Base-by-base conservation (phyloP, 306 rosid species). In the Vachellia pachyceras region DNA sequence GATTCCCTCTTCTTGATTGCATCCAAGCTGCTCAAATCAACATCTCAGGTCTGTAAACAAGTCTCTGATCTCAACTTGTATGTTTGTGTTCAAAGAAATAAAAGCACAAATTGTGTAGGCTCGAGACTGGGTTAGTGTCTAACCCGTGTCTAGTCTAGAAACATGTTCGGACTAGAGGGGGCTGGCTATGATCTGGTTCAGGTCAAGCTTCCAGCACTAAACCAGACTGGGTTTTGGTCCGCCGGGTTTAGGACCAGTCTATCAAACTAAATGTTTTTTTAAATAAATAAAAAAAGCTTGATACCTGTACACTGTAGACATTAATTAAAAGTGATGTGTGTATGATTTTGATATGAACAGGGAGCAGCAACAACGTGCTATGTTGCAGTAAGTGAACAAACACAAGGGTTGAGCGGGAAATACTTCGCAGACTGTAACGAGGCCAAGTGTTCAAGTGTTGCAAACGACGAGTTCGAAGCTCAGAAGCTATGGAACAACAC, bases 291-390 rank as follows among this genome's bases (percentile, higher is more conserved):
- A 29, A 29, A 29, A 29, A 29, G 33, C 33, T 29, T 29, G 1
- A 29, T 44, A 1, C 10, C 14, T 10, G n/a, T n/a, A n/a, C n/a
- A n/a, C n/a, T n/a, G 52, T 9, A 46, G 52, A 46, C 14, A 44
- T 44, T 44, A 44, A 1, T 17, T 67, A 3, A 40, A 3, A 67
- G 50, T 10, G 33, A 67, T 50, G 22, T 15, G n/a, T 44, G 22
- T 15, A 39, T 44, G 15, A 18, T 40, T 1, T n/a, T 66, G 60
- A n/a, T 14, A n/a, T 20, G 29, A 23, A 6, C 13, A 93, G 92
- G 99, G 97, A 77, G 99, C 99, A 84, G 82, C 99, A 46, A 95
- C 98, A 2, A 83, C 97, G 0, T 95, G 99, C 78, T 93, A 90
- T 72, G 96, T 93, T 23, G 97, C 97, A 70, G 70, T 93, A 73